Base-by-base conservation (phyloP, 257 asterid species). In the Paulownia fortunei region DNA sequence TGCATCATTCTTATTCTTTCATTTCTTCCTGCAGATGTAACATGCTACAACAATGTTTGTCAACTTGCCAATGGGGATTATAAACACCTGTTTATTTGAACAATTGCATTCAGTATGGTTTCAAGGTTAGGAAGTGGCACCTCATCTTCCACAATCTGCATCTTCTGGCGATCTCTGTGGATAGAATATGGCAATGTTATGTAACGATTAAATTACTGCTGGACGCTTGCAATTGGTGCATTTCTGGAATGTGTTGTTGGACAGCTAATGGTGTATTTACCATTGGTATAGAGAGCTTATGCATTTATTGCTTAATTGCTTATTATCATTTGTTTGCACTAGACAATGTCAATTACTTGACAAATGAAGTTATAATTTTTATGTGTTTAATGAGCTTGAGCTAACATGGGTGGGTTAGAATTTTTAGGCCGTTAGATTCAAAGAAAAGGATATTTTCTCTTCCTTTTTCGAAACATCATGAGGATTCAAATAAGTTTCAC, bases 21-120 rank as follows among this genome's bases (percentile, higher is more conserved):
- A 34, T 47, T 76, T 21, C 15, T 56, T 30, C 67, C 54, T 86
- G 87, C 92, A 93, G 97, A 93, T 79, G 72, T 74, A 7, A 72
- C 75, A 56, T 62, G 81, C 82, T 93, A 93, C 85, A 90, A 93
- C 70, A 82, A 69, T 23, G 73, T 93, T 32, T 93, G 98, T 70
- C 84, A 84, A 77, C 92, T 84, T 65, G 96, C 98, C 23, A 93
- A 91, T 80, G 96, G 97, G 67, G 93, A 90, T 62, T 91, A 77
- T 75, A 89, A 89, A 54, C 92, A 89, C 84, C 63, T 91, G 87
- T 88, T 91, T 77, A 82, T 87, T 74, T 89, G 82, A 90, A 83
- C 46, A 65, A 34, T 23, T 69, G 27, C 44, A 26, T 39, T 21
- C 41, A 41, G 11, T 8, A 47, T 42, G 34, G 62, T 44, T 27